phyloP scores from a whole-genome alignment of 2,329 filamentous ascomycete species.

The Paecilomyces niveus region DNA sequence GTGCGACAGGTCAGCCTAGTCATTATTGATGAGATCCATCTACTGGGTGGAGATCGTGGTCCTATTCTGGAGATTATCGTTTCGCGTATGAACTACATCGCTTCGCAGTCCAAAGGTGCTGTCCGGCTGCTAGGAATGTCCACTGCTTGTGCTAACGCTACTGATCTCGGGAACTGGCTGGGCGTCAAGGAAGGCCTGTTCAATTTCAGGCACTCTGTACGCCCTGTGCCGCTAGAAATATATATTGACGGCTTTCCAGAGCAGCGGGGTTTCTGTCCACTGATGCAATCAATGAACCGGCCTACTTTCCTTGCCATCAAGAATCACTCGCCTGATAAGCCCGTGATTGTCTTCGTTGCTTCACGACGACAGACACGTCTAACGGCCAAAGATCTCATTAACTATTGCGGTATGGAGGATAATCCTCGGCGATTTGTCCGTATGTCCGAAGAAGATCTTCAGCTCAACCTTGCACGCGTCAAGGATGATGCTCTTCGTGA shows the following conservation, averaged over 20 bases:
- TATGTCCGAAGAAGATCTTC: slow-evolving; percentile 91
- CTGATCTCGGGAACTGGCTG: slow-evolving; percentile 90
- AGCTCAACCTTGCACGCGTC: slow-evolving; percentile 77
- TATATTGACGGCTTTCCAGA: slow-evolving; percentile 98
- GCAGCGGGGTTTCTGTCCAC: slow-evolving; percentile 85
- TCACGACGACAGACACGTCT: slow-evolving; percentile 90
- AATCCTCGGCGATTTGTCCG: slow-evolving; percentile 87
- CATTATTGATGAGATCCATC: slow-evolving; percentile 97
- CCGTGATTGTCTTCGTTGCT: slow-evolving; percentile 96
- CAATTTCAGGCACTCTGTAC: slow-evolving; percentile 96
- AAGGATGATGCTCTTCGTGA: slow-evolving; percentile 91
- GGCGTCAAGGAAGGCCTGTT: slow-evolving; percentile 93
- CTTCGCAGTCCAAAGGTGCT: slow-evolving; percentile 80
- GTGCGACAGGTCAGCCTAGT: slow-evolving; percentile 91
- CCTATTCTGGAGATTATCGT: slow-evolving; percentile 98
- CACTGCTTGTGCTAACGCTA: slow-evolving; percentile 92
- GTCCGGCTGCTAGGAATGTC: slow-evolving; percentile 97
- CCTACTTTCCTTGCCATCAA: slow-evolving; percentile 96
- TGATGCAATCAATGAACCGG: slow-evolving; percentile 99
- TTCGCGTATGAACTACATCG: slow-evolving; percentile 94
- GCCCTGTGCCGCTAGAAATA: slow-evolving; percentile 89
- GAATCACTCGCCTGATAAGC: slow-evolving; percentile 90
- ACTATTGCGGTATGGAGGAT: slow-evolving; percentile 97
- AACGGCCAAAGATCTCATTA: slow-evolving; percentile 93
- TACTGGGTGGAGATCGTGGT: slow-evolving; percentile 91